A percentile compares a stretch with the other conserved stretches of the same genome.
These are phyloP conservation scores for Zalerion maritima DNA, from an alignment of 495 filamentous ascomycete species.

Conservation along the genomic window DNA sequence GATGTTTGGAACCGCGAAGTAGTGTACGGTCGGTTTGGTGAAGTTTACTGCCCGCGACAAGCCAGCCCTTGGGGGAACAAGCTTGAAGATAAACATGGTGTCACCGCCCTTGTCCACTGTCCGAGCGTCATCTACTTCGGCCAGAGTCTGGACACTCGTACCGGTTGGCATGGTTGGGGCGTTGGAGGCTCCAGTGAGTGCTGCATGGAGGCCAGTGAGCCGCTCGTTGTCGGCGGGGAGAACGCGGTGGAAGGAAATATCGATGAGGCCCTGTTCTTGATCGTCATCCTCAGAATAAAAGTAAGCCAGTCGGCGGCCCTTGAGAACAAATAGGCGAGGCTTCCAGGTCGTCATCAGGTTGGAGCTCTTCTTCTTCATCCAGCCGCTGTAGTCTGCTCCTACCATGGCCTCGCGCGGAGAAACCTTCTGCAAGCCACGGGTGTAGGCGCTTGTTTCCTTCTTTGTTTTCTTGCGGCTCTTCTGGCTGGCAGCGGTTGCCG, in stretches of 20 bases:
- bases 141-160: slow-evolving; percentile 40
- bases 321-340: slow-evolving; percentile 80
- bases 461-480: slow-evolving; percentile 49
- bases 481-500: slow-evolving; percentile 24
- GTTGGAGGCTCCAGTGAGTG: slow-evolving; percentile 71
- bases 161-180: slow-evolving; percentile 59
- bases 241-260: slow-evolving; percentile 92
- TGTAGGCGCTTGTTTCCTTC: slow-evolving; percentile 89
- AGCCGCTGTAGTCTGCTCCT: slow-evolving; percentile 85
- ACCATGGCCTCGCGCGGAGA: slow-evolving; percentile 70
- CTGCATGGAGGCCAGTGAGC: slow-evolving; percentile 78
- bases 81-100: slow-evolving; percentile 91
- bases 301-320: slow-evolving; percentile 82
- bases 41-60: slow-evolving; percentile 86
- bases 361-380: slow-evolving; percentile 99
- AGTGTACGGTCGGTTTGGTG: slow-evolving; percentile 92
- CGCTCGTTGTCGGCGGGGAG: slow-evolving; percentile 88
- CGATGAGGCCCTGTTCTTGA: slow-evolving; percentile 88
- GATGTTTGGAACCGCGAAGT: slow-evolving; percentile 87
- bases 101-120: slow-evolving; percentile 32
- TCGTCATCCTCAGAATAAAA: slow-evolving; percentile 89
- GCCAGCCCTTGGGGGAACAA: slow-evolving; percentile 81
- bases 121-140: slow-evolving; percentile 23
- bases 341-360: slow-evolving; percentile 97
- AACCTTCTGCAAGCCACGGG: slow-evolving; percentile 70